Conservation (phyloP, 2,329 filamentous ascomycete genomes). For the Beauveria medogensis region DNA sequence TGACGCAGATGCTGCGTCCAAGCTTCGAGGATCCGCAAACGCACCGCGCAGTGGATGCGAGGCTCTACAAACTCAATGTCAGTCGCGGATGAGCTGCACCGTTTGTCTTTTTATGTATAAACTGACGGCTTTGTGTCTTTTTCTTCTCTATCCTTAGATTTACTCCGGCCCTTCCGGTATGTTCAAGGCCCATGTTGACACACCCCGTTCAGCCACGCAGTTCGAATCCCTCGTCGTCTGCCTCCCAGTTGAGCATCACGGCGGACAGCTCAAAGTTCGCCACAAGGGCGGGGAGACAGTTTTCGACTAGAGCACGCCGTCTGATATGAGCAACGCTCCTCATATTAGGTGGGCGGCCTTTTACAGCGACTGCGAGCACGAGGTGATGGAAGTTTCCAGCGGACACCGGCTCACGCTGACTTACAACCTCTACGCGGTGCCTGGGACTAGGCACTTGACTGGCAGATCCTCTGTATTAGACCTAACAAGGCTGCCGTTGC, state of each 20-base stretch:
- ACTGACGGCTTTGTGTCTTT: background rate
- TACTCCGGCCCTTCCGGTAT: conserved; percentile 42
- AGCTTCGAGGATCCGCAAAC: conserved; percentile 17
- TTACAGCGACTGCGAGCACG: conserved; percentile 45
- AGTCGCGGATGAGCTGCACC: background rate
- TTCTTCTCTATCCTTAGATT: conserved; percentile 24
- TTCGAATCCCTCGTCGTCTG: conserved; percentile 48
- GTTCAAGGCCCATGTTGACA: conserved; percentile 46
- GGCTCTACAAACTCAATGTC: conserved; percentile 52
- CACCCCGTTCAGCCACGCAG: conserved; percentile 37
- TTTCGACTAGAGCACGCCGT: conserved; percentile 33
- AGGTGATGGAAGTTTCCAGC: conserved; percentile 38
- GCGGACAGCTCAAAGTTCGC: conserved; percentile 35
- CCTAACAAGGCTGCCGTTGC: background rate
- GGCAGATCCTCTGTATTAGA: conserved; percentile 7
- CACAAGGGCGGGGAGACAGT: conserved; percentile 26
- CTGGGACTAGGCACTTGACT: conserved; percentile 15
- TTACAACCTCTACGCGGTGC: conserved; percentile 45
- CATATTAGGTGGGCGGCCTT: conserved; percentile 40
- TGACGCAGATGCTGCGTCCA: conserved; percentile 38
- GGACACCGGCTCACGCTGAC: conserved; percentile 51
- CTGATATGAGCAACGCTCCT: conserved; percentile 13
- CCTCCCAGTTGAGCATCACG: conserved; percentile 30
- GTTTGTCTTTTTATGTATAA: background rate
- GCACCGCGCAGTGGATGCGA: conserved; percentile 33